phyloP scores from a whole-genome alignment of 2,329 filamentous ascomycete species.

The Zymoseptoria pseudotritici region DNA sequence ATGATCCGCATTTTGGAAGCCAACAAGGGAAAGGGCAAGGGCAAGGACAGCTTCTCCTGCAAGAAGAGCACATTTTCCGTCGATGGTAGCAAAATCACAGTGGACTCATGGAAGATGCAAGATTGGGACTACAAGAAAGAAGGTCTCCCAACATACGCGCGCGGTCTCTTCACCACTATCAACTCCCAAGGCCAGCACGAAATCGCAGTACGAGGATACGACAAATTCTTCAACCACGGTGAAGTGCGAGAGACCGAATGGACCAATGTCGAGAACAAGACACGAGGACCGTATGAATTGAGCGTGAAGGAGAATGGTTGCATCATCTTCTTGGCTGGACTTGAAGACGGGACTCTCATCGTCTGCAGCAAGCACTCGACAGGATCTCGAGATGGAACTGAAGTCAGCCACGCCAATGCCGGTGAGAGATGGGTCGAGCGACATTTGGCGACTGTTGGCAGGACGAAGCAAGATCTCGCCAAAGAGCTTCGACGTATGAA shows the following conservation, averaged over 20 bases:
- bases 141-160: constrained; percentile 82
- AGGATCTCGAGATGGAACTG: constrained; percentile 62
- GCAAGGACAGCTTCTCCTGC: constrained; percentile 56
- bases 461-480: constrained; percentile 71
- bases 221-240: constrained; percentile 96
- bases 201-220: constrained; percentile 84
- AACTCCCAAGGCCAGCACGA: constrained; percentile 59
- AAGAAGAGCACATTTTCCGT: constrained; percentile 76
- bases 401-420: constrained; percentile 72
- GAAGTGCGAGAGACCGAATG: constrained; percentile 79
- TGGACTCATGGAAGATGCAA: constrained; percentile 87
- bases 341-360: constrained; percentile 80
- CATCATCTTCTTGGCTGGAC: constrained; percentile 91
- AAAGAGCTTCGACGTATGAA: constrained; percentile 70
- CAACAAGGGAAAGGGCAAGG: constrained; percentile 45
- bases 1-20: constrained; percentile 60
- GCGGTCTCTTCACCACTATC: constrained; percentile 84
- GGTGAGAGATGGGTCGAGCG: constrained; percentile 76
- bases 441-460: constrained; percentile 71
- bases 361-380: constrained; percentile 99
- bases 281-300: constrained; percentile 82
- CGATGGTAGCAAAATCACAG: constrained; percentile 55
- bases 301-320: constrained; percentile 99
- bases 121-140: constrained; percentile 93
- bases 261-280: constrained; percentile 67